These are phyloP conservation scores for Syzygium aqueum DNA, from an alignment of 345 rosid genomes.

Conservation along the genomic window DNA sequence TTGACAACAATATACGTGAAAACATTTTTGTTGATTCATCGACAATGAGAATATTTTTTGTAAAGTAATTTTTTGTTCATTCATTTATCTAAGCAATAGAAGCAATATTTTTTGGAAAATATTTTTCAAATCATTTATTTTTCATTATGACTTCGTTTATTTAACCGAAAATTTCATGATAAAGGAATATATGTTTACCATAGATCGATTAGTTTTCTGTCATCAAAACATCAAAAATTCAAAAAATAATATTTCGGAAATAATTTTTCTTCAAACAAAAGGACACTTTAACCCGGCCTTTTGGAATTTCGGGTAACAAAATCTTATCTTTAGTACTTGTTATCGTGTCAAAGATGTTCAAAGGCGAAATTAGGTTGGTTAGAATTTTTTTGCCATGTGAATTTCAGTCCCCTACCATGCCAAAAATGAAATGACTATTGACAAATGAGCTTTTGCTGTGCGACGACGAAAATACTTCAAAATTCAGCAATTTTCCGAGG, in stretches of 20 bases:
- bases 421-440: not conserved
- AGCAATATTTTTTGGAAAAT: not conserved
- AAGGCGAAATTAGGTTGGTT: not conserved
- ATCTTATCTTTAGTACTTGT: not conserved
- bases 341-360: not conserved
- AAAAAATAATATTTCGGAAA: not conserved
- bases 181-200: too few species aligned
- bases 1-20: too few species aligned
- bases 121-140: too few species aligned
- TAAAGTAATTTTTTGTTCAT: not conserved
- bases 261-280: not conserved
- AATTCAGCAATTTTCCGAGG: not conserved
- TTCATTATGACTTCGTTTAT: too few species aligned
- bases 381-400: not conserved
- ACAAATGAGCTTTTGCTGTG: not conserved
- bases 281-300: not conserved
- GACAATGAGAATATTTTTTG: too few species aligned
- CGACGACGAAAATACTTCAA: not conserved
- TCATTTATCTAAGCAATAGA: accelerated
- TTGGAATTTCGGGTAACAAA: not conserved
- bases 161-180: too few species aligned
- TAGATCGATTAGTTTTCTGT: too few species aligned
- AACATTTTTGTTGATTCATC: too few species aligned
- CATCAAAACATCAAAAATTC: too few species aligned
- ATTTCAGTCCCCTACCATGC: not conserved